Percentiles rank a stretch among this genome's conserved stretches.
Evolutionary conservation across 192 early-diverging fungal species (phyloP).

Genomic region (Phycomyces blakesleeanus): DNA sequence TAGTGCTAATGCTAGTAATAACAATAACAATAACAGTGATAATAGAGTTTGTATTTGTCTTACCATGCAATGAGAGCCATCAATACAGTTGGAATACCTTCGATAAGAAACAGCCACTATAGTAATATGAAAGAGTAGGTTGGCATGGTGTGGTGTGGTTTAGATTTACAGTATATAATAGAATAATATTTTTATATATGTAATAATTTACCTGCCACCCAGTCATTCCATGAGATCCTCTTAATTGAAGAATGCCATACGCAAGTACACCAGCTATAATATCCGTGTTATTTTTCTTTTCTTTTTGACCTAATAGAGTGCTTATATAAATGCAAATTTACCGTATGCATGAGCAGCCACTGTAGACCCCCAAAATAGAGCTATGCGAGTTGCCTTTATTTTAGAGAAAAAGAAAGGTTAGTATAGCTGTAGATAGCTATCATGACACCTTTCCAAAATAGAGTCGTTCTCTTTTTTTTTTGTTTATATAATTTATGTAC

Average conservation of each 20-base stretch:
- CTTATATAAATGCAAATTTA: not conserved
- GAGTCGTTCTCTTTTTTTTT: not conserved
- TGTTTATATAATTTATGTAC: not conserved
- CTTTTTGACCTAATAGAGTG: too few species aligned
- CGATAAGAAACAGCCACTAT: conserved; percentile 31
- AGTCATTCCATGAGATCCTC: conserved; percentile 22
- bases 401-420: not conserved
- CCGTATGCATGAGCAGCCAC: conserved; percentile 31
- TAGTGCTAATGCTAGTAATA: too few species aligned
- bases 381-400: conserved; percentile 31
- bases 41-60: not conserved
- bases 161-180: too few species aligned
- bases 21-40: not conserved
- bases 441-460: too few species aligned
- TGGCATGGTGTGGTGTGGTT: too few species aligned
- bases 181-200: not conserved
- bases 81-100: conserved; percentile 29
- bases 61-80: conserved; percentile 29
- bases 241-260: conserved; percentile 27
- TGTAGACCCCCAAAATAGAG: conserved; percentile 29
- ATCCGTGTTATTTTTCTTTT: too few species aligned
- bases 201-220: conserved; percentile 23
- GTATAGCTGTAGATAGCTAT: too few species aligned
- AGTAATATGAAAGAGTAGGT: not conserved
- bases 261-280: conserved; percentile 26